Evolutionary conservation across 75 land plant genomes (phyloP).

Genomic region (Ceratopteris richardii): DNA sequence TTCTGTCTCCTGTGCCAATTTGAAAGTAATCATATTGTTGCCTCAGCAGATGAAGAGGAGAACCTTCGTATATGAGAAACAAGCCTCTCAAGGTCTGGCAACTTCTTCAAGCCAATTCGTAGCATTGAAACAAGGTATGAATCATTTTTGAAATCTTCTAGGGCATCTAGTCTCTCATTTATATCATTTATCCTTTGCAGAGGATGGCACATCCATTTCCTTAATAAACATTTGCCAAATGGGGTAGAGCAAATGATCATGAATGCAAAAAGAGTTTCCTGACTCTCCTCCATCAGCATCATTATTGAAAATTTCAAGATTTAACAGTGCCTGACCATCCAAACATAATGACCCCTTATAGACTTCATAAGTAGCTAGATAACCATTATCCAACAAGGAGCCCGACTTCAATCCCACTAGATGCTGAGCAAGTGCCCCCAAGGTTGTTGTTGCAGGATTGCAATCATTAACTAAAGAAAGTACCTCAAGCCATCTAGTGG

Average conservation of each 20-base stretch:
- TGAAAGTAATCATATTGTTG: conserved; percentile 31
- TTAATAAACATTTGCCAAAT: conserved; percentile 83
- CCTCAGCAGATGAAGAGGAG: conserved; percentile 37
- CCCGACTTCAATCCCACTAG: conserved; percentile 63
- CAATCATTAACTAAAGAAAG: background rate
- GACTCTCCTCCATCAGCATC: conserved; percentile 70
- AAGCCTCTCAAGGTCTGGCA: conserved; percentile 83
- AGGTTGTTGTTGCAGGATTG: conserved; percentile 47
- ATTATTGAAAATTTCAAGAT: conserved; percentile 85
- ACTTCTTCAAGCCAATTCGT: conserved; percentile 41
- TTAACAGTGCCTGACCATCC: conserved; percentile 80
- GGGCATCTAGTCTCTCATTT: conserved; percentile 60
- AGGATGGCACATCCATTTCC: conserved; percentile 94
- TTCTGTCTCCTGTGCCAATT: conserved; percentile 16
- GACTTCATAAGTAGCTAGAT: conserved; percentile 65
- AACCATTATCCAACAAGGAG: conserved; percentile 49
- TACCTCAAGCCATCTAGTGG: background rate
- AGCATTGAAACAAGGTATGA: conserved; percentile 36
- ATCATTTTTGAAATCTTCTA: conserved; percentile 39
- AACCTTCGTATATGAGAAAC: conserved; percentile 56
- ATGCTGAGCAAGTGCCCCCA: conserved; percentile 69
- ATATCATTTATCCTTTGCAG: conserved; percentile 50
- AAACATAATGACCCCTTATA: conserved; percentile 66
- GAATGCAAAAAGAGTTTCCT: conserved; percentile 75
- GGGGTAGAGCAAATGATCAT: conserved; percentile 74